Evolutionary conservation across 1,284 basidiomycete species (phyloP), one percentile per base, ranked within the genome.

Genomic region (Cryptococcus wingfieldii): DNA sequence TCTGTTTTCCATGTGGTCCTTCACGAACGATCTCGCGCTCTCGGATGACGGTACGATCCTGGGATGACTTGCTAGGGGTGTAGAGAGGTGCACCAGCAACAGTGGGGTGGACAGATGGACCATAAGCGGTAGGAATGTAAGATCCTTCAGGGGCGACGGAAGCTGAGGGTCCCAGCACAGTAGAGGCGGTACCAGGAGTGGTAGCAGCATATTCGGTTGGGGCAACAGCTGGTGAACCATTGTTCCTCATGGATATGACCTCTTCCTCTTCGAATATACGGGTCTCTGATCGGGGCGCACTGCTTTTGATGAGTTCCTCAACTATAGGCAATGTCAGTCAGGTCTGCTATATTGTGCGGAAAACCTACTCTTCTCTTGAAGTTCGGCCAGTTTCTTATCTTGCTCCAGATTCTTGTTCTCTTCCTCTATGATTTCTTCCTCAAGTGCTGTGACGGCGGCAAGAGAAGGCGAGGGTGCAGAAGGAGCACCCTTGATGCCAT

Each of bases 341-440:
- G n/a, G 25, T 25, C 23, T 18, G 50, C 19, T 14, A n/a, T 37
- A 23, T 9, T 37, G 23, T 19, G n/a, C 28, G 8, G 2, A 16
- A 5, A 7, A 62, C 70, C 66, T 54, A 73, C 72, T 60, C 53
- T 70, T 68, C n/a, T 68, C 64, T 47, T 66, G 62, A 18, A 77
- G 59, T 19, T 67, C 62, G 16, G 65, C 65, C n/a, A 77, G 61
- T 46, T 63, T 63, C 34, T 50, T 48, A 48, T 75, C 72, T 60
- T 72, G 70, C 43, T 72, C 71, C 39, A 55, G 38, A 48, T 75
- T 66, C 57, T 71, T 72, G 31, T 61, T 37, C 18, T 54, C 50
- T 43, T 59, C 57, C 38, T 55, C 42, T 34, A 54, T 52, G 37
- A 63, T 60, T 12, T 50, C 48, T 19, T 58, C 52, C 2, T 61